phyloP scores from a whole-genome alignment of 306 rosid species.

The Trichosanthes cucumerina region DNA sequence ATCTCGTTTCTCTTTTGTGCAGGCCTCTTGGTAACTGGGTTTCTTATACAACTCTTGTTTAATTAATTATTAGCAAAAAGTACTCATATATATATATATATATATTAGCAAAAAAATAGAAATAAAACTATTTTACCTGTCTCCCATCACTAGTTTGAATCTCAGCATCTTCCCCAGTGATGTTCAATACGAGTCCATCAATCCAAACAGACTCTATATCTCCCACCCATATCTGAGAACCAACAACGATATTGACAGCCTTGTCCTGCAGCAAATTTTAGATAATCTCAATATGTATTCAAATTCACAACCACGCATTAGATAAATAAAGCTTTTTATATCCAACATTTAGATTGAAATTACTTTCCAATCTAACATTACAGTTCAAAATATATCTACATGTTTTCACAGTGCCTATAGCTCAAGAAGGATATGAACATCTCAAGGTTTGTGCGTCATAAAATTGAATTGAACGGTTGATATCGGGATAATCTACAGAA shows the following conservation, averaged over 20 bases:
- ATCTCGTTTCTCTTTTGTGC: neutral
- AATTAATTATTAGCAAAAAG: neutral
- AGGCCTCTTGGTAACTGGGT: neutral
- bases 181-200: slow-evolving; percentile 58
- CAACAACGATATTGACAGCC: slow-evolving; percentile 55
- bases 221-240: slow-evolving; percentile 77
- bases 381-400: neutral
- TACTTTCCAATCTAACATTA: neutral
- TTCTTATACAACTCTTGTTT: neutral
- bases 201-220: slow-evolving; percentile 65
- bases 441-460: neutral
- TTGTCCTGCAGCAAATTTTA: slow-evolving; percentile 42
- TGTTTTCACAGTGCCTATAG: neutral
- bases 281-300: neutral
- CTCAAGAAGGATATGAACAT: neutral
- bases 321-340: neutral
- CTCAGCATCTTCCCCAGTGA: slow-evolving; percentile 75
- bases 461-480: neutral
- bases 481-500: neutral
- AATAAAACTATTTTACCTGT: slow-evolving; percentile 31
- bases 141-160: slow-evolving; percentile 51
- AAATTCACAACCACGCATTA: neutral
- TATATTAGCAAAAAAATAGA: neutral
- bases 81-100: no score
- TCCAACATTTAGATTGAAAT: neutral